Conservation (phyloP, 805 yeast species). For the Wickerhamomyces chambardii region DNA sequence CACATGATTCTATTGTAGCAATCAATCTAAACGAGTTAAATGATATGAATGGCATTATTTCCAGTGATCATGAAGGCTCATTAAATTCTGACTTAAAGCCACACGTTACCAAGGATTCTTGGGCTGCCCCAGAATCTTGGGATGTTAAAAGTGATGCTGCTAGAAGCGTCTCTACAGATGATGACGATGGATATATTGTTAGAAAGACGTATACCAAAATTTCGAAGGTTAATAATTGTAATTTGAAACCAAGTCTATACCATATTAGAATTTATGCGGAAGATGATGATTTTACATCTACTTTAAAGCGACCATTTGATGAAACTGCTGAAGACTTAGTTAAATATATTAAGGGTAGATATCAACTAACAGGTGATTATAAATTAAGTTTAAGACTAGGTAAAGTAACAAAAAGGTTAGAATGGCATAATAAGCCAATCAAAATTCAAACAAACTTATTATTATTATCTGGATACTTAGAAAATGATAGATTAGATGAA, state of each 20-base stretch:
- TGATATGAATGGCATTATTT: constrained; percentile 43
- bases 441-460: constrained; percentile 67
- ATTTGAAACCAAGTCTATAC: constrained; percentile 24
- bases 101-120: constrained; percentile 17
- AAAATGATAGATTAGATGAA: constrained; percentile 66
- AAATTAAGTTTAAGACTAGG: constrained; percentile 73
- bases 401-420: constrained; percentile 62
- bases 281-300: constrained; percentile 76
- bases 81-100: too few species aligned
- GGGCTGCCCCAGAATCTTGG: constrained; percentile 60
- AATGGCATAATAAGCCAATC: constrained; percentile 67
- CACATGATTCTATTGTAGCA: constrained; percentile 28
- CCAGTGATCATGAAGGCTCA: neutral
- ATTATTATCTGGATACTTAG: constrained; percentile 69
- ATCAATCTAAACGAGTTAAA: constrained; percentile 28
- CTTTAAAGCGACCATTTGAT: constrained; percentile 70
- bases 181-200: constrained; percentile 25
- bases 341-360: constrained; percentile 64
- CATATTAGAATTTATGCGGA: constrained; percentile 70
- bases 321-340: constrained; percentile 72
- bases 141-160: constrained; percentile 33
- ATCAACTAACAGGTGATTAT: constrained; percentile 63
- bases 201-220: constrained; percentile 26
- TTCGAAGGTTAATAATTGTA: constrained; percentile 18
- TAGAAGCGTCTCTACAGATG: constrained; percentile 15